Evolutionary conservation across 805 yeast species (phyloP).

Genomic region (Spathaspora sp.): DNA sequence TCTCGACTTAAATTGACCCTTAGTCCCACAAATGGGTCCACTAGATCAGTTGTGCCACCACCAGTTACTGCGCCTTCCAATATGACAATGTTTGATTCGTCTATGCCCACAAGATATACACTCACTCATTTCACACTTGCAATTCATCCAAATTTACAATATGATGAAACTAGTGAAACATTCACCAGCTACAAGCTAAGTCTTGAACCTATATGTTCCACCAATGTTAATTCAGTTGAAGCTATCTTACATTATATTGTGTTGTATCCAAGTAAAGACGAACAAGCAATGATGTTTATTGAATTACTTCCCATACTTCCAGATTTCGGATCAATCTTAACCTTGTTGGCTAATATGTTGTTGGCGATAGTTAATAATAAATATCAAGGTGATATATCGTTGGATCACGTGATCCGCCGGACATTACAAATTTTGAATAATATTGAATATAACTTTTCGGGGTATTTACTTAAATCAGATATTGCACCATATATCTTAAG

Average conservation of each 20-base stretch:
- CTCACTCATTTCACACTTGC: neutral
- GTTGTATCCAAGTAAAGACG: constrained; percentile 15
- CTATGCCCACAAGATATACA: constrained; percentile 12
- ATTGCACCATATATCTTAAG: constrained; percentile 56
- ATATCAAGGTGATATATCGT: constrained; percentile 14
- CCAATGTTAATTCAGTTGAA: constrained; percentile 44
- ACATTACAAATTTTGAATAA: constrained; percentile 52
- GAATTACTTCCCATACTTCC: constrained; percentile 34
- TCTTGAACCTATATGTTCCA: neutral
- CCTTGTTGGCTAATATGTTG: constrained; percentile 9
- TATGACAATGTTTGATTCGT: neutral
- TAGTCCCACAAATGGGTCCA: neutral
- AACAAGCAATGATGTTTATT: constrained; percentile 16
- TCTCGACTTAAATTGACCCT: neutral
- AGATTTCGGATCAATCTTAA: constrained; percentile 25
- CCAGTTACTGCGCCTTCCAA: neutral
- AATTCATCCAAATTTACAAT: constrained; percentile 31
- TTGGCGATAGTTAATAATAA: constrained; percentile 4
- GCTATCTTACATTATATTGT: constrained; percentile 73
- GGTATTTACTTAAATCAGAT: constrained; percentile 63
- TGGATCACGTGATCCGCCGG: constrained; percentile 43
- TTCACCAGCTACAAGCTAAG: constrained; percentile 14
- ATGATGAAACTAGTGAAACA: constrained; percentile 42
- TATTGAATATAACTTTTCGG: constrained; percentile 57
- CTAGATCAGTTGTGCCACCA: neutral